phyloP scores from a whole-genome alignment of 1,284 basidiomycete genomes.

The Tausonia pullulans region DNA sequence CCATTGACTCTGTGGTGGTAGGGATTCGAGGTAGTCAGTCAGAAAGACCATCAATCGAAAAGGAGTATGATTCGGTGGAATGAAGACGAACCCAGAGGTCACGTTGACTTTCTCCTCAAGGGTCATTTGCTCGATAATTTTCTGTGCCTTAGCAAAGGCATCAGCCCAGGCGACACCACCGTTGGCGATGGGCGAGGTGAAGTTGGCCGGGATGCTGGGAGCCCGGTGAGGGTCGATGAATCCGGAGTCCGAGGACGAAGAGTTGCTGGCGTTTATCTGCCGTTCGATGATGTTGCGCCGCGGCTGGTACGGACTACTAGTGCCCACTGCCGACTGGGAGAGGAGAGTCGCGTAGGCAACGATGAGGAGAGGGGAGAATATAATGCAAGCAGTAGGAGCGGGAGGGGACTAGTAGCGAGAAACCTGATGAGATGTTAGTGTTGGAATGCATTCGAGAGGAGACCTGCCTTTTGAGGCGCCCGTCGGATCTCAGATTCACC shows the following conservation, averaged over 20 bases:
- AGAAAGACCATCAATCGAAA: neutral
- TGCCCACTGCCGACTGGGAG: neutral
- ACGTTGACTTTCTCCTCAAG: slow-evolving; percentile 34
- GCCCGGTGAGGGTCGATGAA: slow-evolving; percentile 5
- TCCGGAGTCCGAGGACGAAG: too few species aligned
- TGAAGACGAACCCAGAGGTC: neutral
- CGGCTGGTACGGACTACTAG: neutral
- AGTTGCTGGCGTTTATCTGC: too few species aligned
- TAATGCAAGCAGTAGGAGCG: slow-evolving; percentile 1
- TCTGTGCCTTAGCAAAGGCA: slow-evolving; percentile 31
- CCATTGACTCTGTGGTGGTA: neutral
- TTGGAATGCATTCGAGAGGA: too few species aligned
- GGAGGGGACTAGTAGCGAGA: neutral
- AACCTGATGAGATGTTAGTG: too few species aligned
- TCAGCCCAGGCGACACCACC: slow-evolving; percentile 11
- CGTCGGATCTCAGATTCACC: too few species aligned
- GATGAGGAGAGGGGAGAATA: slow-evolving; percentile 9
- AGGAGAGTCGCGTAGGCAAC: slow-evolving; percentile 1
- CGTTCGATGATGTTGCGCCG: neutral
- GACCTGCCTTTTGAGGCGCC: too few species aligned
- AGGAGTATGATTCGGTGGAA: neutral
- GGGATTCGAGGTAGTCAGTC: neutral
- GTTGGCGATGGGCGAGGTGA: neutral
- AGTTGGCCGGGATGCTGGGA: slow-evolving; percentile 7
- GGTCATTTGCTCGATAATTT: slow-evolving; percentile 35